phyloP scores from a whole-genome alignment of 441 rosid genomes.

The Arabidopsis hybrid region DNA sequence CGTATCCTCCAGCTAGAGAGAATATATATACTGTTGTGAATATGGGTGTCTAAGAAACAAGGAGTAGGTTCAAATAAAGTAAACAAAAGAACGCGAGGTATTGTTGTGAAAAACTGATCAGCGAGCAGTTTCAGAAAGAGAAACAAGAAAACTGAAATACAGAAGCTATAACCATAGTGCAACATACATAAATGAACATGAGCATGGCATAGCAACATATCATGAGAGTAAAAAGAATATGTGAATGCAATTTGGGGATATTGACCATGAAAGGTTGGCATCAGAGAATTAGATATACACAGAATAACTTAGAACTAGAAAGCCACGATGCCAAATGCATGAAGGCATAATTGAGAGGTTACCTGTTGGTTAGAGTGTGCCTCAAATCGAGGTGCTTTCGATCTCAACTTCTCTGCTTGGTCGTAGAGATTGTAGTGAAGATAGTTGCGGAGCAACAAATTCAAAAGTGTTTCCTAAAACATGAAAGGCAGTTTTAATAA shows the following conservation, averaged over 20 bases:
- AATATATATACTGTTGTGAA: background rate
- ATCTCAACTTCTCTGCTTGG: conserved; percentile 70
- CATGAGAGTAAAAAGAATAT: background rate
- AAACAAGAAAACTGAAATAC: background rate
- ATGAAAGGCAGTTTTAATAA: background rate
- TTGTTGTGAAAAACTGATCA: background rate
- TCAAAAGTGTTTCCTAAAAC: conserved; percentile 66
- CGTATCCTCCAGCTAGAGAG: conserved; percentile 2
- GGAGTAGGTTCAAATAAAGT: conserved; percentile 1
- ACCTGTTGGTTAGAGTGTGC: conserved; percentile 74
- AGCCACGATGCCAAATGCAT: background rate
- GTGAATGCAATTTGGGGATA: background rate
- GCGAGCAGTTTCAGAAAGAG: background rate
- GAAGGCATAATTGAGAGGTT: background rate
- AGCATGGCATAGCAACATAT: background rate
- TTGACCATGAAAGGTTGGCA: background rate
- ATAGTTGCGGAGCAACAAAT: conserved; percentile 62
- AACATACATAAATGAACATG: background rate
- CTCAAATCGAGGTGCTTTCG: conserved; percentile 71
- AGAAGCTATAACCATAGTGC: background rate
- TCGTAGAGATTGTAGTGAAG: conserved; percentile 69
- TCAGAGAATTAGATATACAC: background rate
- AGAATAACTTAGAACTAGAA: background rate
- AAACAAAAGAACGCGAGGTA: conserved; percentile 2
- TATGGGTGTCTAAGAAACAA: background rate